Base-by-base conservation (phyloP, 2,329 filamentous ascomycete species). In the Dendryphion nanum region DNA sequence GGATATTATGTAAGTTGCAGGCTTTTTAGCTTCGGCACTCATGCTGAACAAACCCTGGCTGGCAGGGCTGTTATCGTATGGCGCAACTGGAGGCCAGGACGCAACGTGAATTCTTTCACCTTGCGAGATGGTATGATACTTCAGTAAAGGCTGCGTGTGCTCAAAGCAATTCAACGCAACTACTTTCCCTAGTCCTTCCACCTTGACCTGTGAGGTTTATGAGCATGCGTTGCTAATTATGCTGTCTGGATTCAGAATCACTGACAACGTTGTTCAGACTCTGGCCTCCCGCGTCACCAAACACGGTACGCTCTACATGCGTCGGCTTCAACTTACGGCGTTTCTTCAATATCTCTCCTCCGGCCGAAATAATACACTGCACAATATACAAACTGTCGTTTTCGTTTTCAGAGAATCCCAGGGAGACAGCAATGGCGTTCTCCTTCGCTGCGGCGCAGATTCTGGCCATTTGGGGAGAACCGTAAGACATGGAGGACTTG, bases 271-370 rank as follows among this genome's bases (percentile, higher is more conserved):
- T 65, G 6, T 55, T 43, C 5, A 71, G 42, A 38, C 56, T 57
- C 2, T 49, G 37, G 0, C 59, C 66, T 4, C 54, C 56, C 0
- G 56, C 68, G 32, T 71, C 66, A 3, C 69, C 68, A 33, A 68
- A 72, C 13, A 71, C 53, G 1, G 68, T 69, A 5, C 68, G 57
- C 43, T 71, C 68, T 62, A 70, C 66, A 35, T 71, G 68, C 3
- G 68, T 70, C 0, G 67, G 61, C 53, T 70, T 71, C 47, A 71
- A 52, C 41, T 71, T 71, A 4, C 68, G 50, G 8, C 67, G 47
- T 36, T 57, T 55, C 60, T 67, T 66, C 18, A 60, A 30, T 10
- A 70, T 47, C 8, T 53, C 44, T 2, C 68, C 68, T 5, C 48
- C 37, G 1, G 57, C 42, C 12, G 50, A 50, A 33, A 71, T 69